These are phyloP conservation scores for Nothophaeocryptopus gaeumannii DNA, from an alignment of 2,329 filamentous ascomycete genomes.

Conservation along the genomic window DNA sequence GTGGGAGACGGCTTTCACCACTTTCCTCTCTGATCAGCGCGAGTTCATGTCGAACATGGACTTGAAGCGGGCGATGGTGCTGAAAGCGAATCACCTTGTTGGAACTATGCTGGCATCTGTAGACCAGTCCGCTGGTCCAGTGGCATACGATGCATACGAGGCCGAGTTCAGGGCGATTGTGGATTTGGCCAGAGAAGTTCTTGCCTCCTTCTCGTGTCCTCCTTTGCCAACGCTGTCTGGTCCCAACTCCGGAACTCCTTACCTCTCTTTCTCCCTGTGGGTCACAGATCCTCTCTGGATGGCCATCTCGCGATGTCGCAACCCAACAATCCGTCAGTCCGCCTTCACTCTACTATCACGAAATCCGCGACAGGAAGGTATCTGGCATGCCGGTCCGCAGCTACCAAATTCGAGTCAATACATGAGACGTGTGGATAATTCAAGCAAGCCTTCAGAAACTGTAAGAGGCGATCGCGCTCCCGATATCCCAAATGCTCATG, in stretches of 20 bases:
- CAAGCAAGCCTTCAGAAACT: constrained; percentile 16
- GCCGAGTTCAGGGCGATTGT: constrained; percentile 35
- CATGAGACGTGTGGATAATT: constrained; percentile 23
- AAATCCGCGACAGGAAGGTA: constrained; percentile 35
- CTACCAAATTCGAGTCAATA: constrained; percentile 27
- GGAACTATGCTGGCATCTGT: constrained; percentile 34
- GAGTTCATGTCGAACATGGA: constrained; percentile 31
- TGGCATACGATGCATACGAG: constrained; percentile 34
- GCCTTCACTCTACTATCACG: constrained; percentile 34
- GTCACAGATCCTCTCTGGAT: constrained; percentile 37
- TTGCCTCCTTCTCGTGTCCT: constrained; percentile 33
- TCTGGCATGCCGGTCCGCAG: constrained; percentile 35
- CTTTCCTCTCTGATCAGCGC: constrained; percentile 26
- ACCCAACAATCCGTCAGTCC: constrained; percentile 32
- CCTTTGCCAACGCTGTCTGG: constrained; percentile 32
- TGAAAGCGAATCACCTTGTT: constrained; percentile 36
- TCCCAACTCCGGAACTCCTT: constrained; percentile 30
- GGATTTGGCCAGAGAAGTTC: constrained; percentile 32
- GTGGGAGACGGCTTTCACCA: constrained; percentile 32
- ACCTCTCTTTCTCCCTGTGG: constrained; percentile 34
- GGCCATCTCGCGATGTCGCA: constrained; percentile 34
- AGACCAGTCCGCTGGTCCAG: constrained; percentile 32
- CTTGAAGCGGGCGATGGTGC: constrained; percentile 35
- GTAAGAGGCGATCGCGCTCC: constrained; percentile 21
- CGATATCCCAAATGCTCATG: constrained; percentile 9